These are phyloP conservation scores for Candida lessepsii DNA, from an alignment of 805 yeast genomes.

Conservation along the genomic window DNA sequence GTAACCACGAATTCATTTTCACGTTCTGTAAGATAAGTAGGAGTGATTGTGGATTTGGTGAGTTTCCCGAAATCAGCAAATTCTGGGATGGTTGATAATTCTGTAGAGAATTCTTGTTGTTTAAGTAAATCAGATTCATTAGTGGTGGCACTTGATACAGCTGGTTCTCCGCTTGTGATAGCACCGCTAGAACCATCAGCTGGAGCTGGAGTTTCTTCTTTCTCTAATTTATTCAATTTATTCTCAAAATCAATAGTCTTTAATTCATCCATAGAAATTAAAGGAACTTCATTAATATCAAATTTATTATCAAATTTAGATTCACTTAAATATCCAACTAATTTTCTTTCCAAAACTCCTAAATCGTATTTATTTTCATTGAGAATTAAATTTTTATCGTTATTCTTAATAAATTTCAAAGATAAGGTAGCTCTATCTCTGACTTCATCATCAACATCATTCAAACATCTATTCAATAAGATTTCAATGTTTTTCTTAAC, in stretches of 20 bases:
- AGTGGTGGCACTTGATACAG: slow-evolving; percentile 13
- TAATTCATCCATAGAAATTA: slow-evolving; percentile 63
- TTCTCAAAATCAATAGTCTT: slow-evolving; percentile 61
- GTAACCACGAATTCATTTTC: slow-evolving; percentile 92
- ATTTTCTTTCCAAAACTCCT: slow-evolving; percentile 72
- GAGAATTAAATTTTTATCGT: slow-evolving; percentile 49
- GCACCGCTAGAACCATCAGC: slow-evolving; percentile 12
- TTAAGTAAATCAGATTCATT: slow-evolving; percentile 32
- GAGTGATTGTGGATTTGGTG: slow-evolving; percentile 62
- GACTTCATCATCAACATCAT: slow-evolving; percentile 92
- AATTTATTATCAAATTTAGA: slow-evolving; percentile 56
- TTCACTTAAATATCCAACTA: slow-evolving; percentile 66
- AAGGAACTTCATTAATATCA: slow-evolving; percentile 67
- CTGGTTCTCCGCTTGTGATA: slow-evolving; percentile 11
- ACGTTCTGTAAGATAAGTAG: slow-evolving; percentile 74
- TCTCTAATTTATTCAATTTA: slow-evolving; percentile 43
- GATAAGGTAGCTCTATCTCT: slow-evolving; percentile 95
- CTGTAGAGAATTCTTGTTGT: slow-evolving; percentile 69
- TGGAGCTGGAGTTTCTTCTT: slow-evolving; percentile 23
- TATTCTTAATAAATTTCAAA: slow-evolving; percentile 54
- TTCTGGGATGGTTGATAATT: slow-evolving; percentile 69
- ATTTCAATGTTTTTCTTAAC: slow-evolving; percentile 69
- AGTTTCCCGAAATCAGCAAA: slow-evolving; percentile 70
- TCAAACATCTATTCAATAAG: slow-evolving; percentile 77
- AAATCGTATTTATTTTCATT: slow-evolving; percentile 72